Base-by-base conservation (phyloP, 2,329 filamentous ascomycete genomes). In the Ceratocystis papillata region DNA sequence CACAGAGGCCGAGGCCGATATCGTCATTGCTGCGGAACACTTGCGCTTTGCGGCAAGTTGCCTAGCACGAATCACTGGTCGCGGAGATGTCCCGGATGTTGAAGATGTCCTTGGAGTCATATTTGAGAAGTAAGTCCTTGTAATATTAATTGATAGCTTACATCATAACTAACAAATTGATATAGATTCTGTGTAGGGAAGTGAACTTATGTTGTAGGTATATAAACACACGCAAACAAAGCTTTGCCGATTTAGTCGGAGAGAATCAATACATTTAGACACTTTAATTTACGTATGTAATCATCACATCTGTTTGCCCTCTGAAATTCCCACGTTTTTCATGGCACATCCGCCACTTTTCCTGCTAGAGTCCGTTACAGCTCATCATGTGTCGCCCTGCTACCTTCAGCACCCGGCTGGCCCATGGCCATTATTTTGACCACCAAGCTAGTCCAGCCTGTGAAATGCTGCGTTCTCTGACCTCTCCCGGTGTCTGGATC, bases 401-500 rank as follows among this genome's bases (percentile, higher is more conserved):
- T 44, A 4, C 37, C 69, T 71, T 50, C 71, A 70, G 55, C 71
- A 71, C 30, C 69, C 87, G 5, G 90, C 50, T 64, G 37, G 7
- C 61, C 88, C 90, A 99, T 93, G 60, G 85, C 85, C 91, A 97
- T 96, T 70, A 99, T 90, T 80, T 96, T 96, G 59, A 97, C 92
- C 61, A 97, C 89, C 76, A 97, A 79, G 74, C 90, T 96, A n/a
- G 94, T 99, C 94, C 94, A 99, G 63, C 94, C 94, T 0, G 94
- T 96, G 74, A 99, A 99, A 76, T 97, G 93, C 79, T 96, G 91
- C 4, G 92, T 97, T 53, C 94, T 83, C 79, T 97, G 93, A n/a
- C 94, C 94, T 64, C 83, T 83, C 59, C 94, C 94, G 2, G 90
- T 96, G 71, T 96, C 90, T 0, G 92, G 90, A 74, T 96, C 90